Percentiles rank a stretch among this genome's conserved stretches.
phyloP scores from a whole-genome alignment of 164 flowering plant genomes.

The Liriodendron chinense region DNA sequence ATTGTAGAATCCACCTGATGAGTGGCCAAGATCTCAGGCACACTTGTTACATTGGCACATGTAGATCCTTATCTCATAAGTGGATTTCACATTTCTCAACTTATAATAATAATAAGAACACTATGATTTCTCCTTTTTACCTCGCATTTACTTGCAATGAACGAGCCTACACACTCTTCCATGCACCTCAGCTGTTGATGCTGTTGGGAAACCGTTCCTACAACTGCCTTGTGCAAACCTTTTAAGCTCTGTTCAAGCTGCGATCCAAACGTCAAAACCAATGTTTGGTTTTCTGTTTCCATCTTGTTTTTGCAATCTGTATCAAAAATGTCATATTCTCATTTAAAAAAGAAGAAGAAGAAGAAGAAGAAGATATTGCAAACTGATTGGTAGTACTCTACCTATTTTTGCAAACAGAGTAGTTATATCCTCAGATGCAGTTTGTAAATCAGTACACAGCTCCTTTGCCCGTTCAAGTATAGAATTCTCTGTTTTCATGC shows the following conservation, averaged over 20 bases:
- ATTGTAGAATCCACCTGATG: too few species aligned
- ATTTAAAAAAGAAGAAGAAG: neutral
- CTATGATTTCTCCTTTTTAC: conserved; percentile 36
- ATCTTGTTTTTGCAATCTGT: conserved; percentile 60
- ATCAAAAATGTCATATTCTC: conserved; percentile 1
- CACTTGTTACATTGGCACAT: neutral
- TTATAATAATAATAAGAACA: neutral
- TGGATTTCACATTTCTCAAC: neutral
- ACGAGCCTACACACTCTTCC: conserved; percentile 57
- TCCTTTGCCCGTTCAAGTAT: conserved; percentile 66
- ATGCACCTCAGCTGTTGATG: conserved; percentile 65
- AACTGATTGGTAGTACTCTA: conserved; percentile 13
- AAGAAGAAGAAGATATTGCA: neutral
- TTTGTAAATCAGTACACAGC: conserved; percentile 48
- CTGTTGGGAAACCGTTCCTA: conserved; percentile 70
- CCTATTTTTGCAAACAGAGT: conserved; percentile 55
- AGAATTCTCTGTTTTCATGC: conserved; percentile 48
- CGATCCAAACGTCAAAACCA: conserved; percentile 60
- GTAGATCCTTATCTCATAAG: neutral
- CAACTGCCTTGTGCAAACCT: conserved; percentile 50
- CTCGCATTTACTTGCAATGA: conserved; percentile 71
- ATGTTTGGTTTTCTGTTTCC: conserved; percentile 63
- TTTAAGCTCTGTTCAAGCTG: conserved; percentile 70
- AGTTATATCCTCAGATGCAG: conserved; percentile 69
- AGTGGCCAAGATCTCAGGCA: too few species aligned